Percentiles rank a stretch among this genome's conserved stretches.
Evolutionary conservation across 768 basidiomycete genomes (phyloP).

Genomic region (Boletus rubescentipes): DNA sequence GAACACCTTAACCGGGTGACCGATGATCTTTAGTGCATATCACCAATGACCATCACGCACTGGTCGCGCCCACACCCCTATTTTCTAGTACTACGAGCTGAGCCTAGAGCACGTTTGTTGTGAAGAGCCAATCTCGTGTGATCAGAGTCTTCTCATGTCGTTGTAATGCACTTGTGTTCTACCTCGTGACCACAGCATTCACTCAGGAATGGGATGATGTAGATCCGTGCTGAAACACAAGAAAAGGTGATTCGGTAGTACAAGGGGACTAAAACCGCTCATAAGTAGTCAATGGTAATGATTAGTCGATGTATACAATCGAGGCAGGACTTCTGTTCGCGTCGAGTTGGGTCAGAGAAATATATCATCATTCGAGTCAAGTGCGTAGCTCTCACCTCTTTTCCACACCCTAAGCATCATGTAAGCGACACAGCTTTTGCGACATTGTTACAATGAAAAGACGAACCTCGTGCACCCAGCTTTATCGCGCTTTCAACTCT

Average conservation of each 20-base stretch:
- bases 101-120: neutral
- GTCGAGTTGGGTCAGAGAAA: neutral
- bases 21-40: neutral
- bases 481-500: slow-evolving; percentile 14
- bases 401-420: slow-evolving; percentile 7
- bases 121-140: too few relatives aligned
- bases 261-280: neutral
- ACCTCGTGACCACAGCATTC: neutral
- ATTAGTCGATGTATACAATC: neutral
- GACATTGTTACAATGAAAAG: neutral
- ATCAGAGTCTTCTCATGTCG: too few relatives aligned
- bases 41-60: neutral
- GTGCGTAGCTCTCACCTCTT: neutral
- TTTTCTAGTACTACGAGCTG: neutral
- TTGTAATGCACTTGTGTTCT: neutral
- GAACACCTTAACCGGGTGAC: neutral
- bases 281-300: neutral
- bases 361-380: neutral
- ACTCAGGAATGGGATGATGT: neutral
- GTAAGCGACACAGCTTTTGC: neutral
- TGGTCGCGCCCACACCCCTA: neutral
- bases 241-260: neutral
- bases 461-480: slow-evolving; percentile 34
- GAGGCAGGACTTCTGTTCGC: slow-evolving; percentile 1
- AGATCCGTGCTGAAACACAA: neutral